phyloP scores from a whole-genome alignment of 805 yeast species.

The Candida parachauliodes region DNA sequence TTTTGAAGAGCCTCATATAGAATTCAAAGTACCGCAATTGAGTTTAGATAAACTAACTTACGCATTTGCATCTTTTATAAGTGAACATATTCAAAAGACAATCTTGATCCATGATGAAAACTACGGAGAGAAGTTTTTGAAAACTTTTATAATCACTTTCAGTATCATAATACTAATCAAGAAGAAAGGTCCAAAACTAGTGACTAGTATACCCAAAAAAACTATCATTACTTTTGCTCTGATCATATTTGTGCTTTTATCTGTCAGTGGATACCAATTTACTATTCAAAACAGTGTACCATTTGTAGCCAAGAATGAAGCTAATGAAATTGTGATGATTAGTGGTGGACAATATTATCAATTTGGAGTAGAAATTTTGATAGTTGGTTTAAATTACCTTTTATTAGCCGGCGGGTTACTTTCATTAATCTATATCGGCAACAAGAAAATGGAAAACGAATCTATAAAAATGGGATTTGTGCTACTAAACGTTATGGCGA shows the following conservation, averaged over 20 bases:
- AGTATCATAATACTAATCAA: constrained; percentile 44
- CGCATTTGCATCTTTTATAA: constrained; percentile 53
- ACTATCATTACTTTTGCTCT: constrained; percentile 15
- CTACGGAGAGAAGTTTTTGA: constrained; percentile 38
- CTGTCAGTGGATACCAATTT: constrained; percentile 62
- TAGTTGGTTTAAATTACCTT: constrained; percentile 50
- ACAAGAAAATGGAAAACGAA: constrained; percentile 18
- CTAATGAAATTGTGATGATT: constrained; percentile 51
- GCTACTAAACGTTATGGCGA: constrained; percentile 17
- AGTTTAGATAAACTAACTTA: constrained; percentile 34
- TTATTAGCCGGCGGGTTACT: constrained; percentile 41
- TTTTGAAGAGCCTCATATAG: constrained; percentile 26
- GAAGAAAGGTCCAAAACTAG: constrained; percentile 37
- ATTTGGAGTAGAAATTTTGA: constrained; percentile 63
- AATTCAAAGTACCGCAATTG: constrained; percentile 36
- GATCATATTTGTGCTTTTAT: constrained; percentile 33
- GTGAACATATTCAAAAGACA: constrained; percentile 40
- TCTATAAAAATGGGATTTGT: constrained; percentile 15
- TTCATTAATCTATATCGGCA: constrained; percentile 36
- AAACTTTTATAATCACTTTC: constrained; percentile 46
- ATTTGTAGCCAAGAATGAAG: constrained; percentile 50
- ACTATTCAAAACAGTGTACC: constrained; percentile 60
- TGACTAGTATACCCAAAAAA: constrained; percentile 19
- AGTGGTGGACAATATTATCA: constrained; percentile 68
- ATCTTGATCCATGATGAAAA: constrained; percentile 41